Evolutionary conservation across 805 yeast species (phyloP), one percentile per base, ranked within the genome.

Genomic region (Schwanniomyces vanrijiae): DNA sequence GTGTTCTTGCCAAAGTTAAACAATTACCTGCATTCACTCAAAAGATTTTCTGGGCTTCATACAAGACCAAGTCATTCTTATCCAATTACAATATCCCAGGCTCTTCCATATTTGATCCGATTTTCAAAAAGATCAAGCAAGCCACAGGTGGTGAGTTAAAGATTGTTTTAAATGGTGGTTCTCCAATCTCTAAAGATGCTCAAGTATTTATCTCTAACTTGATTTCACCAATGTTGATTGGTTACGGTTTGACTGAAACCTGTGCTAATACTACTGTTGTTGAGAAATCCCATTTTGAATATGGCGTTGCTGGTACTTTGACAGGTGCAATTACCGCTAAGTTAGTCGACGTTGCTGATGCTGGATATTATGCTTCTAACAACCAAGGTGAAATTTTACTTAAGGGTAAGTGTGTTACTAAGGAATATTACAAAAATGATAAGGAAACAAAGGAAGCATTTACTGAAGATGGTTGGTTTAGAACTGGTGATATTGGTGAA

Each of bases 231-330:
- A 80, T 92, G 87, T 78, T 94, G 58, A 76, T 91, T 60, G 99
- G 99, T 50, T 94, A 94, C 66, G 99, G 99, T 50, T 81, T 94
- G 56, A 94, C 99, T 34, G 99, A 94, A 71, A 91, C 98, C 11
- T 84, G 88, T 56, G 99, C 99, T 43, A 91, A 88, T 72, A 79
- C 92, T 14, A 74, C 88, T 37, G 78, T 94, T 58, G 65, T 82
- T 54, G 82, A 82, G 48, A 87, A 88, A 42, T 62, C 71, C 21
- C 77, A 78, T 59, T 82, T 86, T 58, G 92, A 86, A 61, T 75
- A 69, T 51, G 95, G 86, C 54, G 82, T 85, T 49, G 87, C 86
- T 40, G 99, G 99, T 66, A 83, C 89, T 47, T 73, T 91, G 43
- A 80, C 86, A 20, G 92, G 95, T 58, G 78, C 94, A 13, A 76